These are phyloP conservation scores for Letharia lupina DNA, from an alignment of 495 filamentous ascomycete species.

Conservation along the genomic window DNA sequence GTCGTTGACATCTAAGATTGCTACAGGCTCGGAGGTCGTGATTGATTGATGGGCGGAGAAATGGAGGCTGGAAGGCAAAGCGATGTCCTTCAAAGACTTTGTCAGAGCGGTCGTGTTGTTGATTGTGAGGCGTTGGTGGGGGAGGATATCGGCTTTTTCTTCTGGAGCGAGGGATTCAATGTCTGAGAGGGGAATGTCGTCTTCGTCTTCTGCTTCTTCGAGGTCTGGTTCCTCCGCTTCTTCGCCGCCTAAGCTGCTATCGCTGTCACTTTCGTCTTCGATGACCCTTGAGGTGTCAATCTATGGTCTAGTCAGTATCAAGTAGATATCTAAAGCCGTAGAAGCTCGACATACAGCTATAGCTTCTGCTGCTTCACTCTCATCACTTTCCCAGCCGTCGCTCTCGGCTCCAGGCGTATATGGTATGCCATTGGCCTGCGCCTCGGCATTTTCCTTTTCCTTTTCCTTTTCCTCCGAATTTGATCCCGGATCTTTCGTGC, in stretches of 20 bases:
- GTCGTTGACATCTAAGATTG: slow-evolving; percentile 65
- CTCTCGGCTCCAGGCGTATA: slow-evolving; percentile 18
- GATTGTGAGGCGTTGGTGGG: slow-evolving; percentile 89
- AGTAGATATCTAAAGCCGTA: not conserved
- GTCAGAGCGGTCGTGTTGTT: slow-evolving; percentile 88
- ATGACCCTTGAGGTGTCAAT: slow-evolving; percentile 12
- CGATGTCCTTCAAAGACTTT: slow-evolving; percentile 67
- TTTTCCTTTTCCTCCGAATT: slow-evolving; percentile 27
- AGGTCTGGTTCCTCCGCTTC: slow-evolving; percentile 40
- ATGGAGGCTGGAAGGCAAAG: slow-evolving; percentile 48
- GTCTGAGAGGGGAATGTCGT: slow-evolving; percentile 79
- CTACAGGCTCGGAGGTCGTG: slow-evolving; percentile 42
- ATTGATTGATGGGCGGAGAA: slow-evolving; percentile 61
- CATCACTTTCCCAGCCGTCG: slow-evolving; percentile 32
- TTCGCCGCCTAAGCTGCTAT: slow-evolving; percentile 27
- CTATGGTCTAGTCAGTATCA: slow-evolving; percentile 4
- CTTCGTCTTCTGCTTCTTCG: slow-evolving; percentile 45
- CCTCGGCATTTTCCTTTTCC: slow-evolving; percentile 8
- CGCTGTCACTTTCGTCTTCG: slow-evolving; percentile 19
- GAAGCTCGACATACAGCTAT: slow-evolving; percentile 2
- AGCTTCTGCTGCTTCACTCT: slow-evolving; percentile 21
- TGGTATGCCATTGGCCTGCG: slow-evolving; percentile 10
- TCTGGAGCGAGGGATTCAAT: slow-evolving; percentile 66
- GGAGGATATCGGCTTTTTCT: slow-evolving; percentile 75
- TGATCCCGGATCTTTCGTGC: slow-evolving; percentile 30